Evolutionary conservation across 495 filamentous ascomycete genomes (phyloP).

Genomic region (Talaromyces wortmannii): DNA sequence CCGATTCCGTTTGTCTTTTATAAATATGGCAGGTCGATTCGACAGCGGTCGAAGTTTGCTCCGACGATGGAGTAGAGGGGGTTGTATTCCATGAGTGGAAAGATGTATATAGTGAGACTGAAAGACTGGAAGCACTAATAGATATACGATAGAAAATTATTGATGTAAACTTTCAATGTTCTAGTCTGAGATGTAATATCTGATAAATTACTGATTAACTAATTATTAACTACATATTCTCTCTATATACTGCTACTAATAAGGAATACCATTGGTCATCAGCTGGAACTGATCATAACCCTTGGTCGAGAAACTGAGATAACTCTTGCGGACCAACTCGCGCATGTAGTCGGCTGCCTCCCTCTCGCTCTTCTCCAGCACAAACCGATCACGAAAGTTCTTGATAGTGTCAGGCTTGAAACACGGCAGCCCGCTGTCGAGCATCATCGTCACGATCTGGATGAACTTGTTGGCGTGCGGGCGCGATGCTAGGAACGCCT

Average conservation of each 20-base stretch:
- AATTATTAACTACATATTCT: background rate
- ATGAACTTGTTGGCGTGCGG: slow-evolving; percentile 79
- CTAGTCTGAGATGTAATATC: no score
- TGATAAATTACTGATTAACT: background rate
- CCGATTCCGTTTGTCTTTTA: slow-evolving; percentile 47
- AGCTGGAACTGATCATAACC: slow-evolving; percentile 97
- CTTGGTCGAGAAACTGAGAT: slow-evolving; percentile 79
- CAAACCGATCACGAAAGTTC: slow-evolving; percentile 89
- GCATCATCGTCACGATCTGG: slow-evolving; percentile 88
- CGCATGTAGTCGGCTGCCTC: slow-evolving; percentile 95
- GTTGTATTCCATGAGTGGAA: background rate
- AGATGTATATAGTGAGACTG: background rate
- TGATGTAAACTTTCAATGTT: no score
- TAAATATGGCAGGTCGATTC: slow-evolving; percentile 38
- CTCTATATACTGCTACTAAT: slow-evolving; percentile 28
- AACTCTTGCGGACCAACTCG: slow-evolving; percentile 79
- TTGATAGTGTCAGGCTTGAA: slow-evolving; percentile 96
- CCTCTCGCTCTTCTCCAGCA: slow-evolving; percentile 84
- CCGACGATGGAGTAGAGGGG: slow-evolving; percentile 9
- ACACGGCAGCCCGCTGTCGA: slow-evolving; percentile 92
- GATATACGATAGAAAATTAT: no score
- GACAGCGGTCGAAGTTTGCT: slow-evolving; percentile 29
- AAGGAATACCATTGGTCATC: slow-evolving; percentile 96
- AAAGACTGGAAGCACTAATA: no score
- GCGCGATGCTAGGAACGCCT: slow-evolving; percentile 88